Base-by-base conservation (phyloP, 2,329 filamentous ascomycete genomes). In the Graphilbum fragrans region DNA sequence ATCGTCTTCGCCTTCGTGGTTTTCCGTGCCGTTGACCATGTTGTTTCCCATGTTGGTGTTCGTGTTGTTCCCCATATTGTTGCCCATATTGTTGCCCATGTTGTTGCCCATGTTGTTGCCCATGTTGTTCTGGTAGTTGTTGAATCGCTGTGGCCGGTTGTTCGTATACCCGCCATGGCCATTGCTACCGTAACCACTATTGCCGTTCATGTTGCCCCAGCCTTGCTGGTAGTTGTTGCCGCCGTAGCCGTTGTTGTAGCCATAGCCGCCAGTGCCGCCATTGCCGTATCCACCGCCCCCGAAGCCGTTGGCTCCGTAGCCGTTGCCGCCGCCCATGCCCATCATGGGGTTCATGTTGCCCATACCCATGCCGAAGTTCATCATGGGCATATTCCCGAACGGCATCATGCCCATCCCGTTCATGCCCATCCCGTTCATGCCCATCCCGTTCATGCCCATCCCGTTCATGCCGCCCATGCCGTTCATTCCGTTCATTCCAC, bases 1-100 rank as follows among this genome's bases (percentile, higher is more conserved):
- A 45, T 87, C 86, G 44, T 94, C 87, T 42, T 93, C 86, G 48
- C 77, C 77, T 44, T 72, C 79, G 2, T 72, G 22, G 21, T 38
- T 35, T 22, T 22, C 32, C 35, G 19, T 58, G 60, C 23, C 39
- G 16, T n/a, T 41, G 25, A 22, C 37, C 6, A 17, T 41, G 38
- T 37, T 48, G 40, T 51, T 58, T 37, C 44, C 46, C 11, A n/a
- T 17, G 2, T 72, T 19, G 23, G 25, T 38, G 35, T 19, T 32
- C 35, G 20, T 58, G 61, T 22, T 42, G 22, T 35, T 35, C 5
- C 19, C 36, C 39, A 36, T 46, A 23, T 14, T 27, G 17, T 36
- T 31, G 22, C 18, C 18, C 18, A 36, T 46, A 19, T 14, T 27
- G 17, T 36, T 31, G 22, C 18, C n/a, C 21, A 38, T 46, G 29